phyloP scores from a whole-genome alignment of 1,139 yeast genomes.

The Torulaspora pretoriensis region DNA sequence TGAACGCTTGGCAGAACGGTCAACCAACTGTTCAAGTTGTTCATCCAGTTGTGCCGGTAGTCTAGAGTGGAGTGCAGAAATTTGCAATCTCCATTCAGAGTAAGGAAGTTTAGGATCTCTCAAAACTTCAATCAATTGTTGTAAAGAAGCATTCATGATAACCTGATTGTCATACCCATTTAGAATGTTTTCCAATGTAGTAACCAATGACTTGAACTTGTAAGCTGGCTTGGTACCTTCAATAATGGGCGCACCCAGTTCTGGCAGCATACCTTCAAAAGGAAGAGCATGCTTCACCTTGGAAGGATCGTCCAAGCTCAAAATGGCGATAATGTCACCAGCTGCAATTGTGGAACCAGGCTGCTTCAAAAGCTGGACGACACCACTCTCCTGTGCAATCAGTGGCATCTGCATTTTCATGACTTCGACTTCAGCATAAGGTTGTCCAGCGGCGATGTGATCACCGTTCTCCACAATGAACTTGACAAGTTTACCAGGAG shows the following conservation, averaged over 20 bases:
- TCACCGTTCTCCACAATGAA: slow-evolving; percentile 94
- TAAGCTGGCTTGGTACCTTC: slow-evolving; percentile 83
- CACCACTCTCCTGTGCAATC: slow-evolving; percentile 88
- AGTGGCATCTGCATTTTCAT: slow-evolving; percentile 98
- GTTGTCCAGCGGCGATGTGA: slow-evolving; percentile 85
- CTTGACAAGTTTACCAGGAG: slow-evolving; percentile 96
- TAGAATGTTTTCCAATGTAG: slow-evolving; percentile 70
- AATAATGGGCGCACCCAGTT: slow-evolving; percentile 74
- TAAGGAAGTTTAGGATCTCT: slow-evolving; percentile 81
- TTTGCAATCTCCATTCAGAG: slow-evolving; percentile 83
- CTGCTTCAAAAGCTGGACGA: slow-evolving; percentile 87
- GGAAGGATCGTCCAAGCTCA: slow-evolving; percentile 92
- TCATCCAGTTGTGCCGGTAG: slow-evolving; percentile 74
- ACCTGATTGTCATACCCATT: slow-evolving; percentile 94
- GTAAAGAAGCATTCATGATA: slow-evolving; percentile 78
- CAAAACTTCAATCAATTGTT: slow-evolving; percentile 65
- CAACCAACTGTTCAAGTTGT: slow-evolving; percentile 59
- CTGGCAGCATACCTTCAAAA: slow-evolving; percentile 90
- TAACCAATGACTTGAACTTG: slow-evolving; percentile 55
- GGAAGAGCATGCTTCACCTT: slow-evolving; percentile 96
- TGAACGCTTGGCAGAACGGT: slow-evolving; percentile 60
- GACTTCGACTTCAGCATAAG: slow-evolving; percentile 97
- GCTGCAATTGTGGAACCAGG: slow-evolving; percentile 97
- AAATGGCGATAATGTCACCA: slow-evolving; percentile 93
- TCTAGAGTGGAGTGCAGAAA: slow-evolving; percentile 90